phyloP scores from a whole-genome alignment of 768 basidiomycete genomes.

The Suillus placidus region DNA sequence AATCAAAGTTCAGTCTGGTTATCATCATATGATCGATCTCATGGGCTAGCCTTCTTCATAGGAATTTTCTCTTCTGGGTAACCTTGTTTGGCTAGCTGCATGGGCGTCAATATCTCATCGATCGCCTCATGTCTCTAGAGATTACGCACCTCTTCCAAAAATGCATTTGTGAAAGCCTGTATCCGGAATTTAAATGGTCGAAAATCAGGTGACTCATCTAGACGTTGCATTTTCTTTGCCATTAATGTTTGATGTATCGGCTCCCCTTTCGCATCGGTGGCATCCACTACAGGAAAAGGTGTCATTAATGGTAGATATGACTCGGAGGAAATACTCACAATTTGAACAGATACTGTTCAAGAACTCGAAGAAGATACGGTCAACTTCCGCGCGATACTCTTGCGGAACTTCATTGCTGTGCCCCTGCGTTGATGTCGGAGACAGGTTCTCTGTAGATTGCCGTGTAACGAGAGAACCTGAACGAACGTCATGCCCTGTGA shows the following conservation, averaged over 20 bases:
- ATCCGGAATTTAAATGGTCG: constrained; percentile 99
- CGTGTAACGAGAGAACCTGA: constrained; percentile 19
- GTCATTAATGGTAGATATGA: constrained; percentile 16
- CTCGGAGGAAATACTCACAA: constrained; percentile 52
- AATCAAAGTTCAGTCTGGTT: constrained; percentile 22
- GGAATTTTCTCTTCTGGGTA: constrained; percentile 94
- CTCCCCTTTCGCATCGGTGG: constrained; percentile 92
- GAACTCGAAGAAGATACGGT: constrained; percentile 90
- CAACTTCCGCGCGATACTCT: constrained; percentile 82
- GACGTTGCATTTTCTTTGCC: constrained; percentile 98
- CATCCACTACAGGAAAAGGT: constrained; percentile 67
- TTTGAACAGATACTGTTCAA: constrained; percentile 89
- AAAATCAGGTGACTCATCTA: constrained; percentile 96
- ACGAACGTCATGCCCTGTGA: constrained; percentile 19
- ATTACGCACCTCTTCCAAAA: constrained; percentile 79
- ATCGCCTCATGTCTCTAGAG: constrained; percentile 9
- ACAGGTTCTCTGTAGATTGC: constrained; percentile 31
- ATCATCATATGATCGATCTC: constrained; percentile 9
- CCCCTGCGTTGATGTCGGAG: constrained; percentile 17
- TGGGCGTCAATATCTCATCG: constrained; percentile 16
- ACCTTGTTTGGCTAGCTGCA: constrained; percentile 78
- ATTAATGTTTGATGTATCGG: constrained; percentile 97
- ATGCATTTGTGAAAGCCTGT: constrained; percentile 95
- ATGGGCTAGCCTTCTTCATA: constrained; percentile 81
- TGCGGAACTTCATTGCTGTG: constrained; percentile 70